Evolutionary conservation across 306 rosid species (phyloP), one percentile per base, ranked within the genome.

Genomic region (Glycine tomentella): DNA sequence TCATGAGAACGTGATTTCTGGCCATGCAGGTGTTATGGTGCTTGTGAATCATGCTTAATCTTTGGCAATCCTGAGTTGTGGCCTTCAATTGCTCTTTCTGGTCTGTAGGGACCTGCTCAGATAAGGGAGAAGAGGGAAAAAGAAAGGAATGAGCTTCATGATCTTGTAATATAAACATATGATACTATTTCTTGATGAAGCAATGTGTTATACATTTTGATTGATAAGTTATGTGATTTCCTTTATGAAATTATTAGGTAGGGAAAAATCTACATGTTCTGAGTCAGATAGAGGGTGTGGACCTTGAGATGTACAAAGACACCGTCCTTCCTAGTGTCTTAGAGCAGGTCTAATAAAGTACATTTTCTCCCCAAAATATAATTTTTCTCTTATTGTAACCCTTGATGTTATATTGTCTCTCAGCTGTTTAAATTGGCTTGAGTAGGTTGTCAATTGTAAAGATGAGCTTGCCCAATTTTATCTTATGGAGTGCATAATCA

Each of bases 1-100:
- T 89, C 97, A 88, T 83, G 88, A 90, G 91, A 90, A 89, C 95
- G 90, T 91, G 97, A 93, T 92, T 92, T 90, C 87, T 91, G 98
- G 98, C 90, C 92, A 90, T 95, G 98, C 98, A 95, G 99, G 95
- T 89, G 93, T 89, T 89, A 83, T 95, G 98, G 95, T 93, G 97
- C 92, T 87, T 90, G 89, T 88, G 90, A 88, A 87, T 93, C 92
- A 95, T 93, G 91, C 93, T 92, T 95, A 87, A 85, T 86, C 92
- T 89, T 91, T 91, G 99, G 91, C 81, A 89, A 88, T 89, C 97
- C 92, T 92, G 97, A 90, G 97, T 79, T 91, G 91, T 89, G 91
- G 94, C 81, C 90, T 93, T 90, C 97, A 84, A 86, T 95, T 93
- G 99, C 92, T 83, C 84, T 95, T 95, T 92, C 92, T 92, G 93